These are phyloP conservation scores for Dictyostelium gargantuum DNA, from an alignment of 208 protist genomes.

Conservation along the genomic window DNA sequence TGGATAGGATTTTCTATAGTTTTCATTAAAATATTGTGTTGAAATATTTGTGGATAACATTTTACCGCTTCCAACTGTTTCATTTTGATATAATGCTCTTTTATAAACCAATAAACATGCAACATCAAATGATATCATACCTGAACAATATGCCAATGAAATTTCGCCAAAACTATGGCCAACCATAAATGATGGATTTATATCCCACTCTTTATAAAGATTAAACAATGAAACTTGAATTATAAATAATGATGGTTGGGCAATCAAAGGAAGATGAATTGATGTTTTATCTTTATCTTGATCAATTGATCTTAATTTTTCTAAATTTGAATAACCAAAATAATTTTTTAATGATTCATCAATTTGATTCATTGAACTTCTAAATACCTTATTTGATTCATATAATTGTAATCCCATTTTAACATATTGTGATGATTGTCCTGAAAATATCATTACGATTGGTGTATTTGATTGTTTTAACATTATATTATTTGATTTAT, in stretches of 20 bases:
- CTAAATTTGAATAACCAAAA: slow-evolving; percentile 11
- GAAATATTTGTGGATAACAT: slow-evolving; percentile 28
- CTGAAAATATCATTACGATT: slow-evolving; percentile 6
- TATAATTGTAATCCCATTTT: neutral
- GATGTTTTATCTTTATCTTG: neutral
- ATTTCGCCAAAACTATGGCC: too few relatives aligned
- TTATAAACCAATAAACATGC: neutral
- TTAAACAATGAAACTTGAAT: slow-evolving; percentile 35
- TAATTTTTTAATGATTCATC: neutral
- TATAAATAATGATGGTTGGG: slow-evolving; percentile 57
- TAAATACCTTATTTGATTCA: slow-evolving; percentile 47
- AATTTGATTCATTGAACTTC: neutral
- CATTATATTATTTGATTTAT: neutral
- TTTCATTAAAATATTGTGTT: neutral
- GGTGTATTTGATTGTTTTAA: neutral
- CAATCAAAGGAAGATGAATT: slow-evolving; percentile 33
- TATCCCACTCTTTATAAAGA: too few relatives aligned
- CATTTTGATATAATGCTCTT: neutral
- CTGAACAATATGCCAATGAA: too few relatives aligned
- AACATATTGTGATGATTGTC: neutral
- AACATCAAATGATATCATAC: too few relatives aligned
- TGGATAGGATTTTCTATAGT: neutral
- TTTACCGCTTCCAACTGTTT: slow-evolving; percentile 15
- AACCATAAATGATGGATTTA: too few relatives aligned
- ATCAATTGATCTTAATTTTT: neutral